phyloP scores from a whole-genome alignment of 345 rosid genomes.

The Hibiscus syriacus region DNA sequence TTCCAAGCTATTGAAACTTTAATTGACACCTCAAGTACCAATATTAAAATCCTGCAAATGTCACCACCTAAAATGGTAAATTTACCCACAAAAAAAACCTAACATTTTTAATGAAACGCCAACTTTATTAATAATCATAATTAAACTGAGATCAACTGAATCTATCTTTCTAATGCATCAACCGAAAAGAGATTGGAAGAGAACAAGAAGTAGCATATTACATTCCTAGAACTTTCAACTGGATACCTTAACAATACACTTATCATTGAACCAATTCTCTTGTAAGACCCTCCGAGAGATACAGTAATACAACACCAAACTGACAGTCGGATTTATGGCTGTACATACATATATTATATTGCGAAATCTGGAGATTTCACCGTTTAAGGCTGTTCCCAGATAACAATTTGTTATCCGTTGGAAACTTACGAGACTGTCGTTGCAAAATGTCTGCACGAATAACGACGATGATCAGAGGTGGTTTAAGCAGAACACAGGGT shows the following conservation, averaged over 20 bases:
- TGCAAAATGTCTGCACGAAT: background rate
- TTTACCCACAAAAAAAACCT: no score
- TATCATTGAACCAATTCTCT: background rate
- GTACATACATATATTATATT: background rate
- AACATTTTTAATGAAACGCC: no score
- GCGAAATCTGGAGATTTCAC: background rate
- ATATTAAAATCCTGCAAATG: no score
- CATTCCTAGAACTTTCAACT: background rate
- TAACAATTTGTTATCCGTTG: background rate
- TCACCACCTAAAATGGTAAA: no score
- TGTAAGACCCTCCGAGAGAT: background rate
- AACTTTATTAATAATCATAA: no score
- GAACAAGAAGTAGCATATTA: background rate
- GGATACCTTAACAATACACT: background rate
- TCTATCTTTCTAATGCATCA: no score
- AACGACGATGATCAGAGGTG: background rate
- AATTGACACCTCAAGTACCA: no score
- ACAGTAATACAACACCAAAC: background rate
- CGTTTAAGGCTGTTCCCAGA: background rate
- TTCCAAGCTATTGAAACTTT: no score
- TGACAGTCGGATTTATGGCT: background rate
- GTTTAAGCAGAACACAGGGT: conserved; percentile 54
- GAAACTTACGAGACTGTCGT: background rate
- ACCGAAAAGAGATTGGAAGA: background rate
- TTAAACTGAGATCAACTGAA: no score